Percentiles rank a stretch among this genome's conserved stretches.
Conservation (phyloP, 2,329 filamentous ascomycete species). For the Cladophialophora bantiana region DNA sequence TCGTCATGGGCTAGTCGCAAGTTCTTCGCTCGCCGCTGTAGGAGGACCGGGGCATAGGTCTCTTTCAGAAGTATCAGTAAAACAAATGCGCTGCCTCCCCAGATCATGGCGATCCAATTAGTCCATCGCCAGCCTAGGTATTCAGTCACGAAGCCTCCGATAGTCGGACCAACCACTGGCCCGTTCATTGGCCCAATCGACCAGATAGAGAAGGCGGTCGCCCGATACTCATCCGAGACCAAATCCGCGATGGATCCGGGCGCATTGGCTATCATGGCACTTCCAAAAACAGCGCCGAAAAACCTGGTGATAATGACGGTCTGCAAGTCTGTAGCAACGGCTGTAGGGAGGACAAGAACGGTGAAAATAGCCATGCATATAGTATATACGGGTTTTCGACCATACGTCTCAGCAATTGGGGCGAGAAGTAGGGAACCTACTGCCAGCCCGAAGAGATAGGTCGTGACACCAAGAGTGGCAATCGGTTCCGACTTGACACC, state of each 20-base stretch:
- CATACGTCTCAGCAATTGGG: conserved; percentile 64
- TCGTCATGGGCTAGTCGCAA: conserved; percentile 73
- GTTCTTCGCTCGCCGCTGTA: conserved; percentile 70
- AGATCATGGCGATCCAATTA: conserved; percentile 80
- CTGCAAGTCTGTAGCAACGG: conserved; percentile 70
- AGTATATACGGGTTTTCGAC: conserved; percentile 67
- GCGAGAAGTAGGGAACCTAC: conserved; percentile 75
- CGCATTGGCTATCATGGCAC: conserved; percentile 82
- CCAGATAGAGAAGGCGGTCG: conserved; percentile 84
- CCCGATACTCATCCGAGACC: conserved; percentile 78
- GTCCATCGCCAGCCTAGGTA: conserved; percentile 85
- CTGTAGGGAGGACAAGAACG: conserved; percentile 74
- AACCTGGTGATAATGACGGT: conserved; percentile 76
- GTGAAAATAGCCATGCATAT: conserved; percentile 69
- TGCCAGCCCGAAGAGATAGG: conserved; percentile 78
- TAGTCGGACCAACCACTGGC: conserved; percentile 69
- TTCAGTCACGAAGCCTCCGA: conserved; percentile 78
- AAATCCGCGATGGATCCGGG: conserved; percentile 86
- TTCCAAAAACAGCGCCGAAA: conserved; percentile 75
- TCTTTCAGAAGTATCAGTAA: conserved; percentile 70
- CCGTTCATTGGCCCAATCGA: conserved; percentile 85
- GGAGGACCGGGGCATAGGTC: conserved; percentile 76
- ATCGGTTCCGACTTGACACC: conserved; percentile 63
- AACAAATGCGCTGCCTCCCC: conserved; percentile 67
- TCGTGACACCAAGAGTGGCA: conserved; percentile 78